Base-by-base conservation (phyloP, 2,329 filamentous ascomycete genomes). In the Myriosclerotinia scirpicola region DNA sequence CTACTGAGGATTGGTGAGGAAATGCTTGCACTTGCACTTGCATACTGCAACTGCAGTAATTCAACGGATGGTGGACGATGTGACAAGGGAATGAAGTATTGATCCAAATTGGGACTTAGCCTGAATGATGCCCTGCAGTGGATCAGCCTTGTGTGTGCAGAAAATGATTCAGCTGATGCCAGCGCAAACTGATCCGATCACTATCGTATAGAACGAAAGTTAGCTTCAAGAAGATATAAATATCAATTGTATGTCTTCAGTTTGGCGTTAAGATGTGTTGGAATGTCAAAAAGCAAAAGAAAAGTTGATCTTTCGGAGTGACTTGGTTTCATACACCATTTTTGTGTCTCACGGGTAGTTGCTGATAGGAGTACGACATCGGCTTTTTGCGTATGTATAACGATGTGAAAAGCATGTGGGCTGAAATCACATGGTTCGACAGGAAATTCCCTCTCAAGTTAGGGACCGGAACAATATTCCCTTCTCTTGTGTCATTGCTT, bases 11-110 rank as follows among this genome's bases (percentile, higher is more conserved):
- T 60, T 62, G 46, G 64, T 60, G 64, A 46, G 44, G 22, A 53
- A 15, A 66, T 69, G 63, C 66, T 34, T 67, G 68, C 50, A 68
- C 66, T 34, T 67, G 68, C 50, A 68, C 54, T 60, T 68, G 68
- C 68, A 69, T 67, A 20, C 48, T 59, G 54, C 54, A 65, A 60
- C 5, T 54, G 40, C 64, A 60, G 64, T 40, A 65, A 22, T 17
- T 42, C 12, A 60, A 60, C 17, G 30, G 26, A 26, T 26, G 26
- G 26, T 26, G 26, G 26, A 59, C 42, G 38, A 58, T 26, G 48
- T 34, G 52, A 63, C 60, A 15, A 53, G 65, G 65, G 52, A 42
- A 36, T 36, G 1, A 54, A 56, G 56, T 64, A 58, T 67, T 58
- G 60, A 64, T 53, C 3, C 53, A 26, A 8, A 56, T 58, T 67